A percentile compares a stretch with the other conserved stretches of the same genome.
phyloP scores from a whole-genome alignment of 257 asterid genomes.

The Perilla frutescens region DNA sequence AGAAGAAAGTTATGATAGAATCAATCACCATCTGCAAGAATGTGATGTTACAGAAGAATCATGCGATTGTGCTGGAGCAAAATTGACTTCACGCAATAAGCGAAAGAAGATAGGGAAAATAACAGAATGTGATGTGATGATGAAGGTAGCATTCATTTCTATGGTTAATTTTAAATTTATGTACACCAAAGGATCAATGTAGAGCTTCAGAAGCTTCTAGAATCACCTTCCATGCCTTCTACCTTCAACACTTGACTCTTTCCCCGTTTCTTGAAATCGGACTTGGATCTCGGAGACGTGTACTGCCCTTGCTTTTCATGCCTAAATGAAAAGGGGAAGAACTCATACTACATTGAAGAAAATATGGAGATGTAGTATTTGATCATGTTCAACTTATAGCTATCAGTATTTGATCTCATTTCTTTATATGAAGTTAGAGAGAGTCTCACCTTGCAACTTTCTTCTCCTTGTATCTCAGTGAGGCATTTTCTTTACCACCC shows the following conservation, averaged over 20 bases:
- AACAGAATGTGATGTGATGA: slow-evolving; percentile 8
- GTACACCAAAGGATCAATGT: slow-evolving; percentile 21
- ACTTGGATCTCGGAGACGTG: slow-evolving; percentile 45
- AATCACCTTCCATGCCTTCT: slow-evolving; percentile 36
- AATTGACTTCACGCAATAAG: slow-evolving; percentile 31
- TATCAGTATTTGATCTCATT: too few species aligned
- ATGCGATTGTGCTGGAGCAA: background rate
- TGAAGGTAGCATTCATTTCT: background rate
- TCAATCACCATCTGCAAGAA: background rate
- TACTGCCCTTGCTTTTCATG: slow-evolving; percentile 49
- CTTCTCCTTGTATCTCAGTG: slow-evolving; percentile 55
- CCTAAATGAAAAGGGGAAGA: slow-evolving; percentile 38
- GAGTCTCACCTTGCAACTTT: slow-evolving; percentile 46
- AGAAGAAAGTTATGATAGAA: too few species aligned
- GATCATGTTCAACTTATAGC: too few species aligned
- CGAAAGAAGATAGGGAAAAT: background rate
- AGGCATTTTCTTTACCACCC: slow-evolving; percentile 37
- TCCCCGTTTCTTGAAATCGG: slow-evolving; percentile 47
- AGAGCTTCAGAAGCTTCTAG: slow-evolving; percentile 42
- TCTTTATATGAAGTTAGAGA: too few species aligned
- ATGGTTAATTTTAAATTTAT: slow-evolving; percentile 11
- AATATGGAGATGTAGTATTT: too few species aligned
- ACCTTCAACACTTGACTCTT: slow-evolving; percentile 39
- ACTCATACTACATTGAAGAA: too few species aligned
- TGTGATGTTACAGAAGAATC: background rate